Percentiles rank a stretch among this genome's conserved stretches.
Evolutionary conservation across 2,329 filamentous ascomycete species (phyloP).

Genomic region (Diaporthe vexans): DNA sequence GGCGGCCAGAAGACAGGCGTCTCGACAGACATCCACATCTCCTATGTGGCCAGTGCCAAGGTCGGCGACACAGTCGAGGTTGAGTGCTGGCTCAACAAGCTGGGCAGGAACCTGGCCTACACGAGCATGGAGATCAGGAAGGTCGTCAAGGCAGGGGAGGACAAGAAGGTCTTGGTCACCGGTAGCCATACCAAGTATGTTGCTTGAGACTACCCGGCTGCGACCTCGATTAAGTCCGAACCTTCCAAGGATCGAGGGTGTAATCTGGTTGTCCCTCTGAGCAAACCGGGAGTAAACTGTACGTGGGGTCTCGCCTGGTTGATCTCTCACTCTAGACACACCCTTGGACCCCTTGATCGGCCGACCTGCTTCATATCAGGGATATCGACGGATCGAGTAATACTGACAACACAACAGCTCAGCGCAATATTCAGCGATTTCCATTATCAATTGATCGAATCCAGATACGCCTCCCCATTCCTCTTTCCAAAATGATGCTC

Average conservation of each 20-base stretch:
- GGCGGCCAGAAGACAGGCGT: constrained; percentile 74
- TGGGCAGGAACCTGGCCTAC: constrained; percentile 77
- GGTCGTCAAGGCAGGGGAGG: constrained; percentile 52
- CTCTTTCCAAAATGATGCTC: background rate
- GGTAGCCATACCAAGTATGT: constrained; percentile 44
- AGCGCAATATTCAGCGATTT: background rate
- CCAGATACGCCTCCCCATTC: background rate
- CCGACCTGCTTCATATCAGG: background rate
- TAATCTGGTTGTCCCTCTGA: background rate
- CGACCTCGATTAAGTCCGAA: background rate
- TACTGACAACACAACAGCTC: background rate
- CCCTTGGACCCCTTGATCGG: background rate
- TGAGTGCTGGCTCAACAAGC: constrained; percentile 74
- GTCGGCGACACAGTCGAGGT: constrained; percentile 78
- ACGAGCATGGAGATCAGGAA: constrained; percentile 76
- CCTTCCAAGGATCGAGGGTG: background rate
- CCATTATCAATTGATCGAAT: background rate
- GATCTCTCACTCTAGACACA: background rate
- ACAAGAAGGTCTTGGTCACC: constrained; percentile 41
- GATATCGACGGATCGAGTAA: background rate
- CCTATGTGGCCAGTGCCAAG: constrained; percentile 74
- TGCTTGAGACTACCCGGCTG: constrained; percentile 19
- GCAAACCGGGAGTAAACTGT: background rate
- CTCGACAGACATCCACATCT: constrained; percentile 81
- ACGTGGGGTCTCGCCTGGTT: background rate